Evolutionary conservation across 805 yeast genomes (phyloP), one percentile per base, ranked within the genome.

Genomic region (Candida alai): DNA sequence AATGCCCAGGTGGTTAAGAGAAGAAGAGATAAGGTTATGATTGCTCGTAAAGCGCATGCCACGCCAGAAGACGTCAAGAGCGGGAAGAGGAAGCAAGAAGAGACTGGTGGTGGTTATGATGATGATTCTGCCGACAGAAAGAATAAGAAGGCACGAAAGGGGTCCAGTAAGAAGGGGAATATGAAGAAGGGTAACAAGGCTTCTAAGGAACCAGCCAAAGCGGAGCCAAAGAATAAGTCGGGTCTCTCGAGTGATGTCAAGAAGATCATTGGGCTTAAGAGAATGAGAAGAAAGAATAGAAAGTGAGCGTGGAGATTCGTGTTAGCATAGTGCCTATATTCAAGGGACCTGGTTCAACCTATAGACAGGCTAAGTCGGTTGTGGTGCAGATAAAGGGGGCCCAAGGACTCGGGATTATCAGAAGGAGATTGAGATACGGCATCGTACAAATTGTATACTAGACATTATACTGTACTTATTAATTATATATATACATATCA

Each of bases 1-100:
- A 88, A 93, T 56, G 94, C 97, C 19, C 84, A 84, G 53, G 96
- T 93, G 37, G 81, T 93, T 26, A 85, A 84, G 63, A 82, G 97
- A 62, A 81, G 97, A 68, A 74, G 76, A 41, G 96, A 88, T 33
- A 78, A 71, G 49, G 72, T 74, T 22, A 56, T 57, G 49, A 59
- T 58, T 31, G 62, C 74, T 12, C 55, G 65, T 33, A 65, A 60
- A 26, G 14, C n/a, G 20, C 48, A 34, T 44, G 64, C 44, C 11
- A 12, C 5, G 16, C 13, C 13, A 22, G 34, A 24, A 19, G 35
- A 34, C 11, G 46, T 46, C 20, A 48, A 44, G 5, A 47, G 37
- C 10, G 5, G n/a, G 23, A 30, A 28, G n/a, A 4, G 12, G 28
- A 42, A 34, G 31, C 56, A 59, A 45, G 51, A 58, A 32, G 48